Percentiles rank a stretch among this genome's conserved stretches.
These are phyloP conservation scores for Thelonectria olida DNA, from an alignment of 2,329 filamentous ascomycete species.

Conservation along the genomic window DNA sequence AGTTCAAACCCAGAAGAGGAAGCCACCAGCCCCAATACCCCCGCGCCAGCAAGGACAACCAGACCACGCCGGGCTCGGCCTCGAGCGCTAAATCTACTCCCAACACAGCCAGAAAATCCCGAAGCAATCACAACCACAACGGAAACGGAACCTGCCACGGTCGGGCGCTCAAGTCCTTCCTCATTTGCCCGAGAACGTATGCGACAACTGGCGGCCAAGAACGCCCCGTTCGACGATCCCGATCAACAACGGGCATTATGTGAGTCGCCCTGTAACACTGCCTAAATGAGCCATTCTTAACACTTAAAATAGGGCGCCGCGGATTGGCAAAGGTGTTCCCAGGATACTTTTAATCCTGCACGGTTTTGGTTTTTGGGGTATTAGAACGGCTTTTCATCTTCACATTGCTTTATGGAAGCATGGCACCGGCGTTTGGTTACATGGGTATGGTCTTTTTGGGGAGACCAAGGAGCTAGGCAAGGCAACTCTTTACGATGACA, in stretches of 20 bases:
- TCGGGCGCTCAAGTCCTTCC: constrained; percentile 52
- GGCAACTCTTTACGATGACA: constrained; percentile 15
- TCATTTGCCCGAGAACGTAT: constrained; percentile 55
- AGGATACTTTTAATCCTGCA: constrained; percentile 42
- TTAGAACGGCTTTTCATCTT: constrained; percentile 25
- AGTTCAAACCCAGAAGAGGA: constrained; percentile 24
- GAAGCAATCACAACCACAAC: constrained; percentile 42
- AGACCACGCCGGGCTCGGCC: constrained; percentile 43
- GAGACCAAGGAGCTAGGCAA: constrained; percentile 23
- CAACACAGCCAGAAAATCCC: constrained; percentile 49
- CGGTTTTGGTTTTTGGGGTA: constrained; percentile 13
- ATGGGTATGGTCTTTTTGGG: constrained; percentile 19
- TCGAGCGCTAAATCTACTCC: constrained; percentile 45
- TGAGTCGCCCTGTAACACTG: constrained; percentile 41
- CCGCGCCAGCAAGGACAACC: constrained; percentile 28
- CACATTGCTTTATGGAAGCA: constrained; percentile 33
- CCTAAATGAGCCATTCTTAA: constrained; percentile 22
- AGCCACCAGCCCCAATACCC: constrained; percentile 19
- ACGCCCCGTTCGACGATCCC: constrained; percentile 54
- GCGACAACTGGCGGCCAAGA: constrained; percentile 53
- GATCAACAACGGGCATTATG: constrained; percentile 51
- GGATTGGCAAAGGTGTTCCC: constrained; percentile 56
- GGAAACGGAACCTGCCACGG: constrained; percentile 34
- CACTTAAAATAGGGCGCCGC: constrained; percentile 50
- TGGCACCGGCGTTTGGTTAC: constrained; percentile 42